These are phyloP conservation scores for Passiflora organensis DNA, from an alignment of 345 rosid species.

Conservation along the genomic window DNA sequence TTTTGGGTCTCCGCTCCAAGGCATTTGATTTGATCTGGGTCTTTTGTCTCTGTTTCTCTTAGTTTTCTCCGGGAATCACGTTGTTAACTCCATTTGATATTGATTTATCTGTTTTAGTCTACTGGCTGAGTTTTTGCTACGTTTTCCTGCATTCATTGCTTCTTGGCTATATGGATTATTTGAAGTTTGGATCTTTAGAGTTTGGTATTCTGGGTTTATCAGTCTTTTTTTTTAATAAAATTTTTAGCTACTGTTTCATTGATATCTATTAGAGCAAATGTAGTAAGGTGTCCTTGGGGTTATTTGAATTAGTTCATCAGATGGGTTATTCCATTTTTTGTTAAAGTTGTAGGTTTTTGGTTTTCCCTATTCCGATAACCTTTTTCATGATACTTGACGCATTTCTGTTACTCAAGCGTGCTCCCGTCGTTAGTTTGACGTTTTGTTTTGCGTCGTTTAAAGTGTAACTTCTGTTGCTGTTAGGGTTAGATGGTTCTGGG, in stretches of 20 bases:
- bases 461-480: constrained; percentile 15
- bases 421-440: constrained; percentile 5
- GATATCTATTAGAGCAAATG: constrained; percentile 8
- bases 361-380: too few relatives aligned
- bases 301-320: constrained; percentile 13
- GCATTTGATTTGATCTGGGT: constrained; percentile 31
- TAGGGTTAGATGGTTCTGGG: constrained; percentile 31
- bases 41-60: constrained; percentile 6
- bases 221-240: neutral
- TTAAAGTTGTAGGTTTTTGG: constrained; percentile 8
- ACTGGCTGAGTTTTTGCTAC: neutral
- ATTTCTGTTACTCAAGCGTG: constrained; percentile 3
- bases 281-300: neutral
- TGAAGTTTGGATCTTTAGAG: constrained; percentile 1
- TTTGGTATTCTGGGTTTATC: constrained; percentile 7
- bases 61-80: neutral
- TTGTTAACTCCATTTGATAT: neutral
- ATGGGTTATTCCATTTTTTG: constrained; percentile 16
- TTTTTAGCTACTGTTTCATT: constrained; percentile 38
- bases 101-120: neutral
- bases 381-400: too few relatives aligned
- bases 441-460: constrained; percentile 7
- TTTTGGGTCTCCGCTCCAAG: constrained; percentile 26
- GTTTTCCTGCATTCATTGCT: neutral
- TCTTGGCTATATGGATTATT: constrained; percentile 10